Evolutionary conservation across 805 yeast species (phyloP), one percentile per base, ranked within the genome.

Genomic region (Myxozyma udenii): DNA sequence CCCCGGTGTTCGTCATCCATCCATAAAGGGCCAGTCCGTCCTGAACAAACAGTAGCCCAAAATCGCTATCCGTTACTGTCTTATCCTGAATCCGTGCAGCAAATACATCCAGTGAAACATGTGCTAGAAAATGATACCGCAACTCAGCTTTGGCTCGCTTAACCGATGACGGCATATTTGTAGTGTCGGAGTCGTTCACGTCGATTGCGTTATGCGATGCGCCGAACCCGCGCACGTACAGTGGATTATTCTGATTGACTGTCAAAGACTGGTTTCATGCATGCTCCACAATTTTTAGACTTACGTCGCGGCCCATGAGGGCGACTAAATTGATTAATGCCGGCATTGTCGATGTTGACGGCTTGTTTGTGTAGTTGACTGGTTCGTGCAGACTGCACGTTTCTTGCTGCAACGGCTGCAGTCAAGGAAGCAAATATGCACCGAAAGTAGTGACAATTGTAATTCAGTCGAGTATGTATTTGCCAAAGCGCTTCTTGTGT

Each of bases 21-120:
- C 90, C 90, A 64, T 80, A 84, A 25, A 84, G 84, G 26, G 79
- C 73, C 25, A 82, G 73, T 2, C 79, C 85, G 59, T 84, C 88
- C 55, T 84, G 85, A 2, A 81, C 77, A 64, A 84, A 82, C 32
- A 84, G 68, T 24, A 84, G 68, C 18, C 75, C 68, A 42, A 68
- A 66, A 21, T 58, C 71, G 7, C 64, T 64, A 14, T 63, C 68
- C 30, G 76, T 67, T 9, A 28, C 14, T 9, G 73, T 55, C 0
- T 81, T 79, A 26, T 68, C 67, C 48, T 71, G 71, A 16, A 66
- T 69, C 3, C 77, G 73, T 1, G 85, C 78, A 30, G 81, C 73
- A 62, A 84, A 82, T 19, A 83, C 76, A 65, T 84, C 90, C 22
- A 84, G 68, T 3, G 88, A 81, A 84, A 84, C 83, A 63, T 84